Percentiles rank a stretch among this genome's conserved stretches.
Evolutionary conservation across 2,329 filamentous ascomycete genomes (phyloP).

Genomic region (Fusarium continuum): DNA sequence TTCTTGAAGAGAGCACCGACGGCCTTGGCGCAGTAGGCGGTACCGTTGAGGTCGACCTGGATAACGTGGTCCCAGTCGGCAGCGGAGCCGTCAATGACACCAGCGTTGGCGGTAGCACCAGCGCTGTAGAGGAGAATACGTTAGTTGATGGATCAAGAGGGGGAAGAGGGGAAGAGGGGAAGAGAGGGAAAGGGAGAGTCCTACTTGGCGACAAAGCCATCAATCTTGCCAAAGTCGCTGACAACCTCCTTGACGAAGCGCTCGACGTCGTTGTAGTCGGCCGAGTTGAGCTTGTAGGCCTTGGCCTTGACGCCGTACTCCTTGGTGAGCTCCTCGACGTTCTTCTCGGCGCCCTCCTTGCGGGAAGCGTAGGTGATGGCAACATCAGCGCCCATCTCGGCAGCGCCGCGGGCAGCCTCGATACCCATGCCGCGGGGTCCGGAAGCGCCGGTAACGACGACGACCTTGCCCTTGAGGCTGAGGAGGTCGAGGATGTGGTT

Average conservation of each 20-base stretch:
- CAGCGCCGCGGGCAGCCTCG: slow-evolving; percentile 73
- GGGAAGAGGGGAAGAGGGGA: too few species aligned
- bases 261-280: slow-evolving; percentile 61
- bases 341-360: slow-evolving; percentile 73
- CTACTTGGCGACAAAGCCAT: slow-evolving; percentile 79
- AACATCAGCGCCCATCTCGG: slow-evolving; percentile 75
- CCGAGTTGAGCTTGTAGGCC: slow-evolving; percentile 68
- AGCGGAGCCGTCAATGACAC: slow-evolving; percentile 73
- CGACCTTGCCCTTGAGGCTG: slow-evolving; percentile 76
- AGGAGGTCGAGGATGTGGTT: slow-evolving; percentile 71
- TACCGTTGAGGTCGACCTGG: slow-evolving; percentile 71
- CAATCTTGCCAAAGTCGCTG: slow-evolving; percentile 76
- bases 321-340: slow-evolving; percentile 70
- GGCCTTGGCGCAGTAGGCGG: slow-evolving; percentile 72
- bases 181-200: slow-evolving; percentile 46
- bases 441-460: slow-evolving; percentile 75
- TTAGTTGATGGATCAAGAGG: background rate
- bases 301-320: slow-evolving; percentile 74
- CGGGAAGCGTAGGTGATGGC: slow-evolving; percentile 77
- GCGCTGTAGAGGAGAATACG: slow-evolving; percentile 50
- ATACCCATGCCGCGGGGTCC: slow-evolving; percentile 77
- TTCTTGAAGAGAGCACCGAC: slow-evolving; percentile 72
- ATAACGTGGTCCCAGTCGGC: slow-evolving; percentile 74
- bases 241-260: slow-evolving; percentile 69
- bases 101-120: slow-evolving; percentile 73